These are phyloP conservation scores for Psilocybe subaeruginosa DNA, from an alignment of 768 basidiomycete species.

Conservation along the genomic window DNA sequence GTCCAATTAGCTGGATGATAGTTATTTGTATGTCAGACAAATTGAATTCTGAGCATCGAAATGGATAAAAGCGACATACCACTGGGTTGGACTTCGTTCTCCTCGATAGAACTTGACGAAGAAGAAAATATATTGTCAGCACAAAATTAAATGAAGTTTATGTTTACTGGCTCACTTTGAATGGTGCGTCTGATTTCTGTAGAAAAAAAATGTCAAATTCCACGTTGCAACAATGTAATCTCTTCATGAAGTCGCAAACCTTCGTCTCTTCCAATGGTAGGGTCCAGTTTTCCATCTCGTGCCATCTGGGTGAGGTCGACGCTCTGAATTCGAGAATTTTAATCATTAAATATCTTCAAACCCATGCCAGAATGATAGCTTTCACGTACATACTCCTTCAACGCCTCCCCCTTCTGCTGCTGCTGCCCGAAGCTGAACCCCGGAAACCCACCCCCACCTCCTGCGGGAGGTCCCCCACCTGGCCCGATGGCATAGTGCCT, in stretches of 20 bases:
- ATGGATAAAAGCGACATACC: constrained; percentile 39
- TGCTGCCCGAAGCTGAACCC: constrained; percentile 61
- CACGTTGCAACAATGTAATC: not conserved
- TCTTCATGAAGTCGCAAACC: constrained; percentile 39
- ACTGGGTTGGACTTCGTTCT: constrained; percentile 94
- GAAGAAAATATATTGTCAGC: not conserved
- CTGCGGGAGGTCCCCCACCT: constrained; percentile 42
- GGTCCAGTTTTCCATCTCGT: constrained; percentile 83
- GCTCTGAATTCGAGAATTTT: constrained; percentile 47
- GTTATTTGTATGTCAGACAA: not conserved
- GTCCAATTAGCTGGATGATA: constrained; percentile 65
- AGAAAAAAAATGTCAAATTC: not conserved
- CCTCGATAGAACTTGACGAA: constrained; percentile 69
- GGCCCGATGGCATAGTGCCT: constrained; percentile 33
- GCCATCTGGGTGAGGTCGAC: constrained; percentile 86
- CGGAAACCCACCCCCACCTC: constrained; percentile 55
- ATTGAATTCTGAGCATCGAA: not conserved
- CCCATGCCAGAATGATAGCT: too few relatives aligned
- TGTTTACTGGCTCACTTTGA: constrained; percentile 62
- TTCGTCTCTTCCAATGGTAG: constrained; percentile 88
- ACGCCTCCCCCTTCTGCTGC: constrained; percentile 79
- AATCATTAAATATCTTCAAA: not conserved
- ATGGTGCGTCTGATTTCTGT: constrained; percentile 87
- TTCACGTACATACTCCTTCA: constrained; percentile 70
- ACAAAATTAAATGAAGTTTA: not conserved